Conservation (phyloP, 192 early-diverging fungal genomes). For the Coemansia sp. region DNA sequence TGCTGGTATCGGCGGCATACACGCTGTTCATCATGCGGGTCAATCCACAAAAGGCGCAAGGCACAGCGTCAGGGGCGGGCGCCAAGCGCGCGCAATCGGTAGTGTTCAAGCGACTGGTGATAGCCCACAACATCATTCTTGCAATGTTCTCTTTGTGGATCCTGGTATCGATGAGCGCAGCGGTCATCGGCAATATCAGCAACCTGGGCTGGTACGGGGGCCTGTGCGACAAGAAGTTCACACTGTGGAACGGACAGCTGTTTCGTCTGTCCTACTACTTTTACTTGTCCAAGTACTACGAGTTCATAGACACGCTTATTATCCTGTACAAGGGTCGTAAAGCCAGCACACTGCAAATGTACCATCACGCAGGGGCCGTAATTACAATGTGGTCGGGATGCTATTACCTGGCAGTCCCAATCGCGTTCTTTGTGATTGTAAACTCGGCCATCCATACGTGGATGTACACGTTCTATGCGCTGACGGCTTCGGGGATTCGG, state of each 20-base stretch:
- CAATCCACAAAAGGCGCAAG: slow-evolving; percentile 36
- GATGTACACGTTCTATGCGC: slow-evolving; percentile 86
- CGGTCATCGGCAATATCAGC: slow-evolving; percentile 58
- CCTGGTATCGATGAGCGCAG: slow-evolving; percentile 62
- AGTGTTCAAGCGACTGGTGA: slow-evolving; percentile 73
- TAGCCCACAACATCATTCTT: slow-evolving; percentile 73
- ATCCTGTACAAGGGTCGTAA: slow-evolving; percentile 73
- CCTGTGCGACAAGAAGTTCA: slow-evolving; percentile 66
- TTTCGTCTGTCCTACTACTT: slow-evolving; percentile 77
- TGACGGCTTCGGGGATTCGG: slow-evolving; percentile 68
- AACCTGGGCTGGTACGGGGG: slow-evolving; percentile 59
- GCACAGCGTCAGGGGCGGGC: background rate
- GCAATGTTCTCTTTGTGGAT: slow-evolving; percentile 74
- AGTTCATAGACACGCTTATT: slow-evolving; percentile 82
- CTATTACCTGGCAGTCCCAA: slow-evolving; percentile 71
- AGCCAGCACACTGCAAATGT: slow-evolving; percentile 79
- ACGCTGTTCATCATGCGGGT: slow-evolving; percentile 40
- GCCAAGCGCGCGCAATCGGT: slow-evolving; percentile 31
- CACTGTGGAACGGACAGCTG: slow-evolving; percentile 68
- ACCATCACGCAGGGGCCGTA: slow-evolving; percentile 88
- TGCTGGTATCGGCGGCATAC: slow-evolving; percentile 63
- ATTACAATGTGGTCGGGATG: slow-evolving; percentile 87
- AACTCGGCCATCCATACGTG: slow-evolving; percentile 88
- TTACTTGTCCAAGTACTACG: too few species aligned
- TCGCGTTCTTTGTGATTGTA: slow-evolving; percentile 77